Evolutionary conservation across 2,329 filamentous ascomycete genomes (phyloP).

Genomic region (Plectosphaerella plurivora): DNA sequence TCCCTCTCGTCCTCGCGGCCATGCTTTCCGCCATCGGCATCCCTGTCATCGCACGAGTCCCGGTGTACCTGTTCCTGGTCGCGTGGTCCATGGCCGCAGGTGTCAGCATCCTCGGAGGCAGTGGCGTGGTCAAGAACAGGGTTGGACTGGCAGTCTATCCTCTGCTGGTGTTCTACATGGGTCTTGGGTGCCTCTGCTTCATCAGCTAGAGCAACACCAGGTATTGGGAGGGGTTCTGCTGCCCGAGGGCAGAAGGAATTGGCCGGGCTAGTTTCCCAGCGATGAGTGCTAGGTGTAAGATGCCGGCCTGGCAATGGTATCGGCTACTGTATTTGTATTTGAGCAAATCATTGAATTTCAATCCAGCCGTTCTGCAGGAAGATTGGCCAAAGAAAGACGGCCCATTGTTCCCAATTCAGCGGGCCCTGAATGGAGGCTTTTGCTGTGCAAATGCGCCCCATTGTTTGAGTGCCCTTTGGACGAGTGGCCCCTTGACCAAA

Average conservation of each 20-base stretch:
- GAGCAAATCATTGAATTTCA: no score
- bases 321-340: no score
- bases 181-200: constrained; percentile 91
- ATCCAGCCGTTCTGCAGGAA: no score
- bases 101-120: constrained; percentile 92
- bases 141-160: constrained; percentile 94
- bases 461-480: no score
- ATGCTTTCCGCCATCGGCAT: constrained; percentile 80
- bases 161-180: constrained; percentile 90
- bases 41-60: constrained; percentile 77
- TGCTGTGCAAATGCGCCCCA: no score
- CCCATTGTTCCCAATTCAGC: no score
- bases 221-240: not conserved
- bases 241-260: not conserved
- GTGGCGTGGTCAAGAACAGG: constrained; percentile 90
- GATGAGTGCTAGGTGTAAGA: no score
- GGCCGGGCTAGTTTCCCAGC: not conserved
- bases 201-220: constrained; percentile 64
- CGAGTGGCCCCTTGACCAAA: no score
- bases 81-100: constrained; percentile 93
- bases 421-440: no score
- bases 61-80: constrained; percentile 83
- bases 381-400: no score
- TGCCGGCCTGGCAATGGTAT: no score
- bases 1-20: constrained; percentile 90